These are phyloP conservation scores for Arachis hypogaea DNA, from an alignment of 306 rosid species.

Conservation along the genomic window DNA sequence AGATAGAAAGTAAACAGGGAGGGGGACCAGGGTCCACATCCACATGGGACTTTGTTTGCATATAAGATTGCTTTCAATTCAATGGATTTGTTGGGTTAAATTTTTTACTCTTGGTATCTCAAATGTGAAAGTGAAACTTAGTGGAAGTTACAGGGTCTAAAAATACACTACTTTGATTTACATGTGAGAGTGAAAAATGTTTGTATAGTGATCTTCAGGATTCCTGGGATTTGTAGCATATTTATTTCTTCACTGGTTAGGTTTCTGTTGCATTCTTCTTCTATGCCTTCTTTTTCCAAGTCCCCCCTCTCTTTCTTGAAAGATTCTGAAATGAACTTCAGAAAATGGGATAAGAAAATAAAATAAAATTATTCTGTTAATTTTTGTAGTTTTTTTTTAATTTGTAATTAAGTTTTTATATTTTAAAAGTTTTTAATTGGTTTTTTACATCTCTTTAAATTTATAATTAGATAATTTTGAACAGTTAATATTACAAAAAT, in stretches of 20 bases:
- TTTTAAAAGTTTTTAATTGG: too few relatives aligned
- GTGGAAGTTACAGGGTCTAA: not conserved
- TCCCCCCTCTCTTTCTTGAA: too few relatives aligned
- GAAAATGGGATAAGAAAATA: too few relatives aligned
- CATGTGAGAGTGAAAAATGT: slow-evolving; percentile 16
- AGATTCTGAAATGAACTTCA: too few relatives aligned
- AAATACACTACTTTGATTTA: slow-evolving; percentile 11
- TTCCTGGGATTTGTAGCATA: slow-evolving; percentile 26
- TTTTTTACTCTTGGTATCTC: slow-evolving; percentile 30
- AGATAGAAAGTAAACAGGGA: slow-evolving; percentile 2
- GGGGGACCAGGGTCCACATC: slow-evolving; percentile 13
- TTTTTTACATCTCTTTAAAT: too few relatives aligned
- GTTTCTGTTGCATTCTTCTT: slow-evolving; percentile 1
- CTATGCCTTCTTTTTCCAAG: not conserved
- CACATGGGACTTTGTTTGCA: slow-evolving; percentile 34
- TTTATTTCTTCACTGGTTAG: not conserved
- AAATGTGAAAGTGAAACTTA: slow-evolving; percentile 24
- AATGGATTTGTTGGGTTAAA: slow-evolving; percentile 10
- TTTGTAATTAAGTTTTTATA: too few relatives aligned
- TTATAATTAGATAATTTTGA: too few relatives aligned
- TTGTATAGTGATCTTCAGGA: slow-evolving; percentile 14
- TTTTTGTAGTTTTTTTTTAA: too few relatives aligned
- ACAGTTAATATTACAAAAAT: too few relatives aligned
- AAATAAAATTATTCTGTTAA: too few relatives aligned
- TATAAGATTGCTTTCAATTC: slow-evolving; percentile 12